These are phyloP conservation scores for Pichia inconspicua DNA, from an alignment of 1,139 yeast species.

Conservation along the genomic window DNA sequence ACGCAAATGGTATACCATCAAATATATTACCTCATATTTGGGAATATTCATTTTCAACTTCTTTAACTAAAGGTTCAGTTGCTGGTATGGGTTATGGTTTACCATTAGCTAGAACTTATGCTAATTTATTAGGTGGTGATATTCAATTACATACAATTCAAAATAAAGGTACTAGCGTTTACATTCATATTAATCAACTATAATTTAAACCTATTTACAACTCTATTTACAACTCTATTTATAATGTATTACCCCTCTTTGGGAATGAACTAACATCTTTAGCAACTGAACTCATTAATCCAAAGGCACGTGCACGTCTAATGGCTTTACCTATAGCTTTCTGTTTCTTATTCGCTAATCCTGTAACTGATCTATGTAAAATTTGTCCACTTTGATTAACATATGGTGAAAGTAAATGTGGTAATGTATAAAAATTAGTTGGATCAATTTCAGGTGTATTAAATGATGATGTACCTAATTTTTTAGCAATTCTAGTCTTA, in stretches of 20 bases:
- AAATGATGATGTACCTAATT: constrained; percentile 29
- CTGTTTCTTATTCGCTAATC: constrained; percentile 54
- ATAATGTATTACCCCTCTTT: constrained; percentile 24
- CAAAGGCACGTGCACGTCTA: constrained; percentile 61
- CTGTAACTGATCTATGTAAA: constrained; percentile 59
- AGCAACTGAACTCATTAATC: constrained; percentile 57
- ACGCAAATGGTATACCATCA: constrained; percentile 82
- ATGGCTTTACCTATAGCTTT: constrained; percentile 58
- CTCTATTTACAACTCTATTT: no score
- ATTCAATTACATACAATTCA: constrained; percentile 70
- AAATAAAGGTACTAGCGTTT: constrained; percentile 84
- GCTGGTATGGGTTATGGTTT: constrained; percentile 97
- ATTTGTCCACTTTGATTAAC: constrained; percentile 61
- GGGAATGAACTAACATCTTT: constrained; percentile 42
- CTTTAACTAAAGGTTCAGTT: constrained; percentile 29
- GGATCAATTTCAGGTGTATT: constrained; percentile 56
- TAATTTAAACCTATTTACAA: no score
- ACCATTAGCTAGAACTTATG: constrained; percentile 72
- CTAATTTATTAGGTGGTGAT: constrained; percentile 66
- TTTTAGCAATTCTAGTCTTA: constrained; percentile 16
- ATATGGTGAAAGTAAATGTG: constrained; percentile 52
- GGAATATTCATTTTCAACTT: constrained; percentile 71
- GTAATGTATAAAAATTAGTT: constrained; percentile 55
- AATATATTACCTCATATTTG: constrained; percentile 58
- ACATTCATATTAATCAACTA: constrained; percentile 44